These are phyloP conservation scores for Leonotis leonurus DNA, from an alignment of 257 asterid genomes.

Conservation along the genomic window DNA sequence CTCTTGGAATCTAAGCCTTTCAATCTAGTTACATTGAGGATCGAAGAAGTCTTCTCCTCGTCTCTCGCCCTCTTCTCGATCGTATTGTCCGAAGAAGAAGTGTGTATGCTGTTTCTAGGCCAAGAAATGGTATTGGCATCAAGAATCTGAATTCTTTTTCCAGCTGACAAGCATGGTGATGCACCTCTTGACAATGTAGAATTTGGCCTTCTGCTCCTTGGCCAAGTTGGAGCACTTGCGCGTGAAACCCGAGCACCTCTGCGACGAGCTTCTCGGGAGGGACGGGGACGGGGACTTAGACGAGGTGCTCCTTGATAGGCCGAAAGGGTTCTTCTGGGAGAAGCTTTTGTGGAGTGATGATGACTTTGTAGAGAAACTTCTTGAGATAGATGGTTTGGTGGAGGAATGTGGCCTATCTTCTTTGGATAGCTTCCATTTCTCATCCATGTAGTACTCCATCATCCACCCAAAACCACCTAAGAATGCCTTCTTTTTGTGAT, in stretches of 20 bases:
- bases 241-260: conserved; percentile 43
- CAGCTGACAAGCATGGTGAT: conserved; percentile 70
- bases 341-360: conserved; percentile 12
- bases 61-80: conserved; percentile 26
- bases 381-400: conserved; percentile 30
- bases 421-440: conserved; percentile 49
- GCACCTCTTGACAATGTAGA: conserved; percentile 79
- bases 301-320: conserved; percentile 33
- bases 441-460: conserved; percentile 81
- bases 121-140: conserved; percentile 9
- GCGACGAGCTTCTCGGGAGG: conserved; percentile 47
- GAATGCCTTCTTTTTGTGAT: background rate
- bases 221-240: conserved; percentile 66
- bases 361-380: conserved; percentile 26
- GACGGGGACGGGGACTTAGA: conserved; percentile 35
- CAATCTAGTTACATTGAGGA: conserved; percentile 21
- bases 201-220: conserved; percentile 75
- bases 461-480: conserved; percentile 2
- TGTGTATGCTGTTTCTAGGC: background rate
- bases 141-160: conserved; percentile 70
- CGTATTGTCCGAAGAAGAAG: conserved; percentile 22
- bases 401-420: conserved; percentile 43
- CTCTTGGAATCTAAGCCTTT: conserved; percentile 15
- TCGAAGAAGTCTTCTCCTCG: conserved; percentile 12
- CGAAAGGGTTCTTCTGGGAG: conserved; percentile 33